Evolutionary conservation across 2,329 filamentous ascomycete species (phyloP), one percentile per base, ranked within the genome.

Genomic region (Diaporthe sp.): DNA sequence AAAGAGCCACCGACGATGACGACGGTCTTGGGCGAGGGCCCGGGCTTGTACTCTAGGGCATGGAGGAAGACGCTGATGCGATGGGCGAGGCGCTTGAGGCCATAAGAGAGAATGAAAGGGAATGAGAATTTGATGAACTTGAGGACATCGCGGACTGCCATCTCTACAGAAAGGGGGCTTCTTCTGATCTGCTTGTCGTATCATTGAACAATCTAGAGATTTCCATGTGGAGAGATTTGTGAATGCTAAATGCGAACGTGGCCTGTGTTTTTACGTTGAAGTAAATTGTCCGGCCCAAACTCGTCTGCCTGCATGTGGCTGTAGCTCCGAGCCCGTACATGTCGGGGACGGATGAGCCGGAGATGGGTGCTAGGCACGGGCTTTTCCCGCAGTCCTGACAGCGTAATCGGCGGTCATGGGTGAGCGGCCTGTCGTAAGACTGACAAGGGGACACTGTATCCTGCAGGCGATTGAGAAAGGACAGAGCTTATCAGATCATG

Each of bases 1-100:
- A 91, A 92, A 0, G 89, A 91, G 67, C 87, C 90, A 46, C 90
- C 90, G 37, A 92, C 80, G 12, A 92, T 84, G 75, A 91, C 86
- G 57, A 92, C 87, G 74, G 88, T 91, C 65, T 84, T 81, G 51
- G 83, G 76, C 4, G 42, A 55, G 10, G 53, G 15, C 9, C 49
- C 37, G 7, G 42, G 46, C 22, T 44, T 42, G 62, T 74, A 74
- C 15, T 57, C 28, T 13, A 70, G n/a, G 8, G 28, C 53, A 19
- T 74, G 72, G 10, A 74, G 6, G 15, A 53, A 49, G n/a, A 42
- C 42, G 9, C 2, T 17, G 34, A 69, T 68, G 42, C 46, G 53
- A 19, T 71, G 55, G 19, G 34, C 17, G 19, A 74, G 39, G 4
- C 55, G 51, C 12, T 22, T 61, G 22, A 68, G 17, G n/a, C 44